Conservation (phyloP, 495 filamentous ascomycete genomes). For the Tetracladium marchalianum region DNA sequence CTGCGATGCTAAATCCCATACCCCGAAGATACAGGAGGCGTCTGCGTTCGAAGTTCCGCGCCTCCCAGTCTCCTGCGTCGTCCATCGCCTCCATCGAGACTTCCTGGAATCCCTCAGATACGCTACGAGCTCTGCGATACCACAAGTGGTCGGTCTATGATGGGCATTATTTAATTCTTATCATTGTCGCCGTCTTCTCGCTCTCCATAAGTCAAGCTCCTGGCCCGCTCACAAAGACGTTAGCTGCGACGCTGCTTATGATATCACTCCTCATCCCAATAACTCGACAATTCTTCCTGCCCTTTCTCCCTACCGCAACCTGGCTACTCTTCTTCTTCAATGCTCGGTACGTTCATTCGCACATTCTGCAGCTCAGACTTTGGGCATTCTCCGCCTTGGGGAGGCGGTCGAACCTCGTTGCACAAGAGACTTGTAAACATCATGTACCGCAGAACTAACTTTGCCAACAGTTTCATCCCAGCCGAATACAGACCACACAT, state of each 20-base stretch:
- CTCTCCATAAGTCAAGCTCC: conserved; percentile 69
- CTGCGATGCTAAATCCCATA: conserved; percentile 40
- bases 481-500: conserved; percentile 79
- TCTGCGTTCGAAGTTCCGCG: conserved; percentile 65
- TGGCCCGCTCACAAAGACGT: conserved; percentile 61
- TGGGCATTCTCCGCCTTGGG: not conserved
- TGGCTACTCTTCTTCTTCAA: conserved; percentile 82
- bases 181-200: conserved; percentile 68
- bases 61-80: conserved; percentile 58
- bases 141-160: conserved; percentile 83
- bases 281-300: conserved; percentile 84
- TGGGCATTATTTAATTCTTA: conserved; percentile 69
- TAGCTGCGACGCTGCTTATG: conserved; percentile 53
- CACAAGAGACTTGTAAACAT: not conserved
- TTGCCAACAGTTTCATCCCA: conserved; percentile 60
- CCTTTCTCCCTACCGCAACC: conserved; percentile 70
- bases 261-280: conserved; percentile 71
- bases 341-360: conserved; percentile 17
- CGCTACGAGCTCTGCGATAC: conserved; percentile 56
- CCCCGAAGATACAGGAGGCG: conserved; percentile 64
- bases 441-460: conserved; percentile 1
- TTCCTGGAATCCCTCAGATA: conserved; percentile 67
- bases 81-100: conserved; percentile 69
- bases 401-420: conserved; percentile 5
- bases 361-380: not conserved